Evolutionary conservation across 805 yeast genomes (phyloP).

Genomic region (Blastobotrys chiropterorum): DNA sequence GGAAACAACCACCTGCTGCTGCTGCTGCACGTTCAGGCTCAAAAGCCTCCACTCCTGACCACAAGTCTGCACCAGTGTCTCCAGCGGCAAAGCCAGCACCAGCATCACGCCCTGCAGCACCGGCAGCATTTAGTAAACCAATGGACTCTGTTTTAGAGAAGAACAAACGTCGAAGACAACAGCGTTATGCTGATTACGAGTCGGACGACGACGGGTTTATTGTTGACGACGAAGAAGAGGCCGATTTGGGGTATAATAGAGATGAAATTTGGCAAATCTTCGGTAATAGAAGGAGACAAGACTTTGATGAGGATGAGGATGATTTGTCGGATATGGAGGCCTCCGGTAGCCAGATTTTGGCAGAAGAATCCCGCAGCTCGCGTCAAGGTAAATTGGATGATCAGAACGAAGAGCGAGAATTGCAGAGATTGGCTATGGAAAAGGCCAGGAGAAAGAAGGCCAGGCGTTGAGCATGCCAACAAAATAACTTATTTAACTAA

Average conservation of each 20-base stretch:
- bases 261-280: constrained; percentile 89
- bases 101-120: background rate
- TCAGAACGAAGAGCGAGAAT: constrained; percentile 46
- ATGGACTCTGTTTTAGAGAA: constrained; percentile 41
- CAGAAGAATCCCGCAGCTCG: constrained; percentile 70
- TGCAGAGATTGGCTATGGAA: constrained; percentile 17
- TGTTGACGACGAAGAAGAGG: constrained; percentile 49
- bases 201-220: constrained; percentile 52
- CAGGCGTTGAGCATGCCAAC: constrained; percentile 24
- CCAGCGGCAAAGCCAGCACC: constrained; percentile 1
- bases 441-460: constrained; percentile 14
- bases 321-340: constrained; percentile 76
- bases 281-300: constrained; percentile 54
- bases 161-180: constrained; percentile 28
- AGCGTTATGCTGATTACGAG: constrained; percentile 29
- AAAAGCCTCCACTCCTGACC: background rate
- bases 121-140: constrained; percentile 23
- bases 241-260: constrained; percentile 55
- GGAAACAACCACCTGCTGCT: no score
- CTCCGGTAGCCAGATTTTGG: constrained; percentile 79
- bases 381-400: constrained; percentile 73
- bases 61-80: background rate
- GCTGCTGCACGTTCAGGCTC: no score
- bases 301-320: constrained; percentile 41
- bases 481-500: constrained; percentile 5